phyloP scores from a whole-genome alignment of 2,329 filamentous ascomycete species.

The Emericellopsis cladophorae region DNA sequence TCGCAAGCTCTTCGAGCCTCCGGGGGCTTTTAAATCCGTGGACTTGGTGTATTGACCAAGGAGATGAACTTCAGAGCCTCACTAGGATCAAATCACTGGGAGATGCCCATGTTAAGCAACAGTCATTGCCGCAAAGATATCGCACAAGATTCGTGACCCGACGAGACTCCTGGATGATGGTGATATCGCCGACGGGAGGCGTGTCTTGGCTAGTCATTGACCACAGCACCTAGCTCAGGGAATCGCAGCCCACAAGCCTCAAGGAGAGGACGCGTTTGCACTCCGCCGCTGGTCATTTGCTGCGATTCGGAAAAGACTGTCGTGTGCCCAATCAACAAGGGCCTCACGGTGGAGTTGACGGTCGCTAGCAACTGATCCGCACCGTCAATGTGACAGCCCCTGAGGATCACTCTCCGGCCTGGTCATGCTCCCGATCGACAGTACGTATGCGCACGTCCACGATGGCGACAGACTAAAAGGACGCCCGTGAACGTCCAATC shows the following conservation, averaged over 20 bases:
- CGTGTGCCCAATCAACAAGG: not conserved
- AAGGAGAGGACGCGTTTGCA: too few species aligned
- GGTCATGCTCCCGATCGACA: not conserved
- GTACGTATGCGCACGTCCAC: not conserved
- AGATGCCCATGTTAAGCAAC: too few species aligned
- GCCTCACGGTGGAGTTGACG: not conserved
- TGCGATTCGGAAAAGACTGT: not conserved
- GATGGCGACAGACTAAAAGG: not conserved
- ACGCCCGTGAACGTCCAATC: not conserved
- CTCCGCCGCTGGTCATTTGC: too few species aligned
- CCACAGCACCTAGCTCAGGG: not conserved
- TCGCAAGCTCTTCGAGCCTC: not conserved
- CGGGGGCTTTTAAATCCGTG: not conserved
- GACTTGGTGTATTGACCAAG: not conserved
- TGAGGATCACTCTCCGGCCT: too few species aligned
- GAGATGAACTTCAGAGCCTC: not conserved
- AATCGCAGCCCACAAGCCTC: too few species aligned
- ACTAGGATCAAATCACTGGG: not conserved
- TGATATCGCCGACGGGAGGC: not conserved
- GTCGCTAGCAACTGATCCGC: not conserved
- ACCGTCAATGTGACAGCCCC: too few species aligned
- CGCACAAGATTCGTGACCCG: not conserved
- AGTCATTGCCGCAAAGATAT: too few species aligned
- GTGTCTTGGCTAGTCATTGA: not conserved
- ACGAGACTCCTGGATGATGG: not conserved